Base-by-base conservation (phyloP, 768 basidiomycete genomes). In the Pholiota microspora region DNA sequence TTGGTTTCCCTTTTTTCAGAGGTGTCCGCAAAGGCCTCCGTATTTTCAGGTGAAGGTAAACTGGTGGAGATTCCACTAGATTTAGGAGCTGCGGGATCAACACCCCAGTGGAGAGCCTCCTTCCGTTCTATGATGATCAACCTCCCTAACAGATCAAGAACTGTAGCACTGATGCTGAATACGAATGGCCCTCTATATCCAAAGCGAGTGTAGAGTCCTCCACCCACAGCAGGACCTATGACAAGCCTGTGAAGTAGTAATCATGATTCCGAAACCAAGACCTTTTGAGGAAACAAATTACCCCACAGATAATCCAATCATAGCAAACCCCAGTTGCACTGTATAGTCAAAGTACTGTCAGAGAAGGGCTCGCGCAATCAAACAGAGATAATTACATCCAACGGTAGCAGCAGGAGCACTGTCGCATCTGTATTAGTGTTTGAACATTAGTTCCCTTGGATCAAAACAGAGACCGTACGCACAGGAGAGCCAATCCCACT, bases 151-250 rank as follows among this genome's bases (percentile, higher is more conserved):
- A 86, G 73, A 58, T 87, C 85, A 3, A 82, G 44, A 13, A 73
- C 29, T 0, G 81, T 72, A 35, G 74, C 71, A 10, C 71, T 65
- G 29, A 83, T 73, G 1, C 78, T 73, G 44, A 82, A 80, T 23
- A 86, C 68, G 51, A 86, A 83, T 1, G 85, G 85, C 3, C 74
- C 84, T 15, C 80, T 79, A 62, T 77, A 86, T 5, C 85, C 85
- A 61, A 80, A 84, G 10, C 71, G 75, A 16, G 63, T 59, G 60
- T 79, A 86, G 25, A 87, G 62, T 2, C 69, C 64, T 21, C 85
- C 84, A 25, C 84, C 85, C 2, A 79, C 71, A 0, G 86, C 83
- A 2, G 83, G 80, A 9, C 82, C 85, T 24, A 81, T 70, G 12
- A 83, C 63, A n/a, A 78, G 64, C 29, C 83, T 84, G 25, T 28